Evolutionary conservation across 257 asterid genomes (phyloP).

Genomic region (Solanum ossicruentum): DNA sequence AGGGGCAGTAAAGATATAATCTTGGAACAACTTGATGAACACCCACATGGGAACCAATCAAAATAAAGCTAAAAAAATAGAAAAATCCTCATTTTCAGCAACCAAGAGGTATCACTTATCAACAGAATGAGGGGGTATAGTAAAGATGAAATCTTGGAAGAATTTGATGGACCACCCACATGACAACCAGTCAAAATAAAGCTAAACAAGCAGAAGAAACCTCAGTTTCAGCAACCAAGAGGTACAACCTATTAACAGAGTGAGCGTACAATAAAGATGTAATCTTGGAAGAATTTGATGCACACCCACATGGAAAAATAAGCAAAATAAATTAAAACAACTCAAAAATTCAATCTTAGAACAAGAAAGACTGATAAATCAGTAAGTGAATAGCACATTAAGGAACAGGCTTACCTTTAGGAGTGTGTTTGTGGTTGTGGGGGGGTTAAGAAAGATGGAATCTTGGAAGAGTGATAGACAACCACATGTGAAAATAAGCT

Average conservation of each 20-base stretch:
- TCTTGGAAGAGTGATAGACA: neutral
- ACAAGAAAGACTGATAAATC: neutral
- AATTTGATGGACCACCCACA: neutral
- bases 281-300: neutral
- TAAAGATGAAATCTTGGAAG: neutral
- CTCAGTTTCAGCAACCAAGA: neutral
- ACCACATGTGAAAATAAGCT: neutral
- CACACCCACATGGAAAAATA: neutral
- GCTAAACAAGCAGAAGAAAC: neutral
- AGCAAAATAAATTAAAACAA: neutral
- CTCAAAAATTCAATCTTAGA: neutral
- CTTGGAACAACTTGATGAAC: neutral
- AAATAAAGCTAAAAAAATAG: neutral
- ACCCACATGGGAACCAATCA: neutral
- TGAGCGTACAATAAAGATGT: neutral
- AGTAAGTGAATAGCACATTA: neutral
- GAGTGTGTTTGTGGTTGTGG: neutral
- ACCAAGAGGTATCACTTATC: neutral
- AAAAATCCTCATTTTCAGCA: neutral
- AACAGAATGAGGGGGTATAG: neutral
- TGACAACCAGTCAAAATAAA: neutral
- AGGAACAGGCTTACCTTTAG: constrained; percentile 9
- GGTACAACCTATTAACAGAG: neutral
- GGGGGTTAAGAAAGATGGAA: neutral
- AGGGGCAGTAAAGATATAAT: neutral